These are phyloP conservation scores for Wallacemonas sp. DNA, from an alignment of 208 protist species.

Conservation along the genomic window DNA sequence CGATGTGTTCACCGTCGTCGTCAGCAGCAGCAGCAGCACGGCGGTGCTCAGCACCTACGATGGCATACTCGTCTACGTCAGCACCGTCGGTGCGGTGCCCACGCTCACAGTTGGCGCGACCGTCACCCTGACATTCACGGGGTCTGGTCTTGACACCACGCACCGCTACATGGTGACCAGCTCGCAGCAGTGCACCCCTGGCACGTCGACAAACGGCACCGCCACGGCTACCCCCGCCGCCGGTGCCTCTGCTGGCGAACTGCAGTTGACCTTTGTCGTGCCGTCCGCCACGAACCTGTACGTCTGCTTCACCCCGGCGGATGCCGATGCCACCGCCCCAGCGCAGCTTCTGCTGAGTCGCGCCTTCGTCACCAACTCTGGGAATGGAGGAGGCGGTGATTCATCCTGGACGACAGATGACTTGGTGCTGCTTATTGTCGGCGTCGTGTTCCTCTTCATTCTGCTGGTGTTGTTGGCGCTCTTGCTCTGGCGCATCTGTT, in stretches of 20 bases:
- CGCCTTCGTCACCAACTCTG: slow-evolving; percentile 13
- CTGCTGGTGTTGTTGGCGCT: slow-evolving; percentile 66
- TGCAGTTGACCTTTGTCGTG: slow-evolving; percentile 48
- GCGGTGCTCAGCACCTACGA: slow-evolving; percentile 28
- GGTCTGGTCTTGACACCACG: slow-evolving; percentile 56
- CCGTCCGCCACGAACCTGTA: slow-evolving; percentile 31
- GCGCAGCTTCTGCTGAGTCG: slow-evolving; percentile 36
- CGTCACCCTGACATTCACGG: slow-evolving; percentile 21
- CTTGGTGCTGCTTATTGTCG: slow-evolving; percentile 72
- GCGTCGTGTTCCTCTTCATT: slow-evolving; percentile 70
- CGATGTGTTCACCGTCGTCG: slow-evolving; percentile 37
- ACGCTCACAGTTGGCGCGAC: slow-evolving; percentile 20
- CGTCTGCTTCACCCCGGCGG: slow-evolving; percentile 71
- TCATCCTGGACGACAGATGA: slow-evolving; percentile 56
- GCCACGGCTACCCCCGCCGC: slow-evolving; percentile 22
- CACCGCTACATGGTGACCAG: slow-evolving; percentile 60
- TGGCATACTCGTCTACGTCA: slow-evolving; percentile 55
- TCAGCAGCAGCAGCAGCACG: slow-evolving; percentile 19
- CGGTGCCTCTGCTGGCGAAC: slow-evolving; percentile 12
- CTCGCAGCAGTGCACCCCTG: slow-evolving; percentile 28
- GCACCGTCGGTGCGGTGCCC: slow-evolving; percentile 20
- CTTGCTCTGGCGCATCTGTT: slow-evolving; percentile 69
- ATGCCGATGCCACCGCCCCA: slow-evolving; percentile 26
- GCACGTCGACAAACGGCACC: slow-evolving; percentile 12
- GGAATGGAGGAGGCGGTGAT: slow-evolving; percentile 5